Evolutionary conservation across 1,284 basidiomycete species (phyloP), one percentile per base, ranked within the genome.

Genomic region (Heterobasidion irregulare): DNA sequence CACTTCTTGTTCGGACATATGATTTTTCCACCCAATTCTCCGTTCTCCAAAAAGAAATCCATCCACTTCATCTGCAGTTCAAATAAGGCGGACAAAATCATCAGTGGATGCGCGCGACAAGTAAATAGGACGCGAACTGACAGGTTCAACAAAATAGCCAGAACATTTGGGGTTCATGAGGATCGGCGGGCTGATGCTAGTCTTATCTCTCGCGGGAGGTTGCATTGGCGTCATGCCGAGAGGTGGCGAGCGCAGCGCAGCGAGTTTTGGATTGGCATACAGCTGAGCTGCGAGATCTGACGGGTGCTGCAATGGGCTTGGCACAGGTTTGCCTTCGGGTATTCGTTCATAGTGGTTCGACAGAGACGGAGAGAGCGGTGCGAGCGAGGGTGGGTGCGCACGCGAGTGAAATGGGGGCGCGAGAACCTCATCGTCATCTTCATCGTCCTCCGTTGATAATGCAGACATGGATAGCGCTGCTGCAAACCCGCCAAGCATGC

Each of bases 111-210:
- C 8, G 9, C n/a, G 34, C 36, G 45, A 18, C 41, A 33, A 26
- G 41, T 58, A 13, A 15, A 9, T 12, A 18, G n/a, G 12, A 26
- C 6, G 26, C 26, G 26, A 26, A 75, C 86, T 62, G 64, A 94
- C 89, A 44, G 95, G 94, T 69, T 99, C 96, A 51, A 98, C 84
- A 69, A 98, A 98, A 72, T 98, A 98, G 7, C 93, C 92, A 2
- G 93, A 95, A 70, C 94, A 98, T 64, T 86, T 85, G 3, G 83
- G 72, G 67, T 88, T 89, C 50, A 75, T 73, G 48, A 92, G 70
- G 55, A 90, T 89, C 5, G 89, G 88, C 2, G 83, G 77, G 54
- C 80, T 84, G 50, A 69, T 53, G 12, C 56, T 57, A 19, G 58
- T 19, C 54, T 60, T 49, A 59, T 62, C 53, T 63, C 59, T 7